These are phyloP conservation scores for Powellomyces hirtus DNA, from an alignment of 192 early-diverging fungal species.

Conservation along the genomic window DNA sequence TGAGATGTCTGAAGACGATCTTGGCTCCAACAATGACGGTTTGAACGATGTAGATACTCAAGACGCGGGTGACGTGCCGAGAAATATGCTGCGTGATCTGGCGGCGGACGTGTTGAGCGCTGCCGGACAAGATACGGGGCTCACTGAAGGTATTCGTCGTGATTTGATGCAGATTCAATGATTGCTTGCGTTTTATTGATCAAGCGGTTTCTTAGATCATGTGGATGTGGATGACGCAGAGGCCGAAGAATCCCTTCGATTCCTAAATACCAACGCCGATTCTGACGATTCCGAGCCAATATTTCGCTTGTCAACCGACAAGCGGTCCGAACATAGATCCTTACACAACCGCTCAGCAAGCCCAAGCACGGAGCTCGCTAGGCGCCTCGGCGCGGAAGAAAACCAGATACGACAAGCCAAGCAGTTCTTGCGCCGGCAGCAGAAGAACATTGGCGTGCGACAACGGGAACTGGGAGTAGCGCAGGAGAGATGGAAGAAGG, in stretches of 20 bases:
- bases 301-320: too few relatives aligned
- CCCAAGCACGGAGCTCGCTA: constrained; percentile 1
- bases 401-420: constrained; percentile 17
- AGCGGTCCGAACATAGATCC: too few relatives aligned
- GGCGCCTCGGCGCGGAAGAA: constrained; percentile 4
- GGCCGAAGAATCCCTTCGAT: not conserved
- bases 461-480: constrained; percentile 9
- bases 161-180: too few relatives aligned
- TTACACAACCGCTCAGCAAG: constrained; percentile 5
- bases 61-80: not conserved
- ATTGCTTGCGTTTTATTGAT: too few relatives aligned
- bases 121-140: not conserved
- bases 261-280: not conserved
- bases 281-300: too few relatives aligned
- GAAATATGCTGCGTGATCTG: not conserved
- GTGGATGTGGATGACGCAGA: not conserved
- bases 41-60: too few relatives aligned
- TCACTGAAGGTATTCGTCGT: not conserved
- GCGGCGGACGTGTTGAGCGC: not conserved
- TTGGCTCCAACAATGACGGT: too few relatives aligned
- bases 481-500: constrained; percentile 8
- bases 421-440: constrained; percentile 12
- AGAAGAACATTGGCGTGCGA: constrained; percentile 1
- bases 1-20: too few relatives aligned
- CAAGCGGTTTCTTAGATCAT: too few relatives aligned